phyloP scores from a whole-genome alignment of 352 stramenopile species.

The Thraustochytrium sp. region DNA sequence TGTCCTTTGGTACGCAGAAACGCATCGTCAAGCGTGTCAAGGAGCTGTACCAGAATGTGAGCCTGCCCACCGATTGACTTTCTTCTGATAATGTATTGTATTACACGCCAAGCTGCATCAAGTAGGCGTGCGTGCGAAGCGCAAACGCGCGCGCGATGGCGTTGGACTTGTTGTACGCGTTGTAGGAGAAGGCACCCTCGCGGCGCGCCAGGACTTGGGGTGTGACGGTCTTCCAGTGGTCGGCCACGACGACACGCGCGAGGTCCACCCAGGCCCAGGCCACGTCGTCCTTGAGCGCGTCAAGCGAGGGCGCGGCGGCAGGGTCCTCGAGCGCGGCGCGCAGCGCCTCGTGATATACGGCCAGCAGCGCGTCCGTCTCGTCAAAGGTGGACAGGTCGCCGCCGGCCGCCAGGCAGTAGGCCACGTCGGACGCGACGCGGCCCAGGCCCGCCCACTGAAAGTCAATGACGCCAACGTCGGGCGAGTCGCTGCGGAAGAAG shows the following conservation, averaged over 20 bases:
- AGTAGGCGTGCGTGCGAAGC: background rate
- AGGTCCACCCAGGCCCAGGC: background rate
- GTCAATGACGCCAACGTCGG: conserved; percentile 59
- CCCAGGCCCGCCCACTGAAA: conserved; percentile 61
- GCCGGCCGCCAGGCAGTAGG: conserved; percentile 53
- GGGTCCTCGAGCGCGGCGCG: background rate
- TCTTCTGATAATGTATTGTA: too few relatives aligned
- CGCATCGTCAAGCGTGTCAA: too few relatives aligned
- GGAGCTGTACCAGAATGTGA: too few relatives aligned
- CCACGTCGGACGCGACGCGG: conserved; percentile 57
- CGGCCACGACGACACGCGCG: background rate
- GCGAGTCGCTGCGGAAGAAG: conserved; percentile 51
- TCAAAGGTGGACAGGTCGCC: conserved; percentile 22
- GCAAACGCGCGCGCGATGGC: background rate
- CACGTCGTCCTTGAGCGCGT: background rate
- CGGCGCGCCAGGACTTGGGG: background rate
- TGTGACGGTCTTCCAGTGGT: conserved; percentile 24
- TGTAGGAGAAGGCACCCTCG: background rate
- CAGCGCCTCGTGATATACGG: background rate
- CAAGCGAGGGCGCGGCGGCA: background rate
- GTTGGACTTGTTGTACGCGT: conserved; percentile 30
- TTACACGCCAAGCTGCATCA: background rate
- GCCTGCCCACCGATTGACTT: too few relatives aligned
- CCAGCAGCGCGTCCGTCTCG: background rate
- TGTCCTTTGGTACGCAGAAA: too few relatives aligned